Base-by-base conservation (phyloP, 371 early-diverging fungal genomes). In the Circinella minor region DNA sequence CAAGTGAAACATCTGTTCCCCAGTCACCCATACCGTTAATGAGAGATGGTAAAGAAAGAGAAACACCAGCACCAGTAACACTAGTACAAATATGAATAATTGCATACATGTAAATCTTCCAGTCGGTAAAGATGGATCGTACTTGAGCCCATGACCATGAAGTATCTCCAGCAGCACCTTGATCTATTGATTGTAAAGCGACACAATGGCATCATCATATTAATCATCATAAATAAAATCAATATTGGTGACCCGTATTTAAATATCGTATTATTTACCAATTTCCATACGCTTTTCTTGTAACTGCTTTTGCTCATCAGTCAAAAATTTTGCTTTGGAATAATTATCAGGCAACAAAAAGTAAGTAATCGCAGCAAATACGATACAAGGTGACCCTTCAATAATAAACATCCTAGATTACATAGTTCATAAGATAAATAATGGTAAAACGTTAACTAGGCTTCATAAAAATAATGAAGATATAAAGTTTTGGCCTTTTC, bases 281-380 rank as follows among this genome's bases (percentile, higher is more conserved):
- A 57, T 57, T 18, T 68, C 73, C 6, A 90, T 70, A 46, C 91
- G 77, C 46, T 70, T 51, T 1, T 72, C 69, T 0, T 82, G 84
- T n/a, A 85, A 62, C 4, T 73, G 74, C n/a, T 78, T 66, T 70
- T 92, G 90, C 66, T 81, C 77, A 0, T 77, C 65, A 10, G 81
- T 87, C 38, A 92, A 71, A 70, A 85, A 90, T 37, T 65, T 72
- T 1, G 89, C 83, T 0, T 77, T 83, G 36, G 82, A 81, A 0
- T 90, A 90, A 11, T 70, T 79, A 62, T 87, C 78, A 4, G 93
- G 89, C 11, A 92, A 71, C 15, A 75, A 71, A 68, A 68, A 83
- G 36, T 68, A 72, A 4, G 78, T 72, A 5, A 83, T 72, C 8
- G 62, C 43, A 4, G 83, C 75, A 38, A 85, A 47, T 0, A 86